Percentiles rank a stretch among this genome's conserved stretches.
Evolutionary conservation across 73 alveolate species (phyloP).

Genomic region (Paramecium pentaurelia): DNA sequence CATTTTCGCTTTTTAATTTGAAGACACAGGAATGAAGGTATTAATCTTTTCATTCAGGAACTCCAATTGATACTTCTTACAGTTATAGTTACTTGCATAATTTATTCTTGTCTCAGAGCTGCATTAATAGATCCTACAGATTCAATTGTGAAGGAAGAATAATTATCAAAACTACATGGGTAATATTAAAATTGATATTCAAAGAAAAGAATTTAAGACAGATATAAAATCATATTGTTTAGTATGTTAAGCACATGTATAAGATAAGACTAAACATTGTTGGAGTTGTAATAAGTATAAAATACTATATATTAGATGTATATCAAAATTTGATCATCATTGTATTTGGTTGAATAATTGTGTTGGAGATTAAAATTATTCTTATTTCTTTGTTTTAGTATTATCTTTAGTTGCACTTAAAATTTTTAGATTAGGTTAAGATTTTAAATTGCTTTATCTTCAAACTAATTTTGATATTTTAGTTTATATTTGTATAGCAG

Average conservation of each 20-base stretch:
- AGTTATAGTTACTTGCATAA: background rate
- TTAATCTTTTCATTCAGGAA: background rate
- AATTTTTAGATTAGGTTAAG: background rate
- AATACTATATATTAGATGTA: background rate
- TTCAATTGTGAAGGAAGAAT: background rate
- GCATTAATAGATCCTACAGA: background rate
- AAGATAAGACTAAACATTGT: slow-evolving; percentile 38
- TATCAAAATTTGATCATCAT: slow-evolving; percentile 61
- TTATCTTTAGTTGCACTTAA: background rate
- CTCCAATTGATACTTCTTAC: background rate
- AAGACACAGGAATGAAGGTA: background rate
- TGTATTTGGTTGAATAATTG: slow-evolving; percentile 66
- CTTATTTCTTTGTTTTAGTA: slow-evolving; percentile 10
- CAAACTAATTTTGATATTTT: background rate
- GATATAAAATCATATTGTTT: slow-evolving; percentile 12
- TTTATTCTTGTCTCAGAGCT: slow-evolving; percentile 4
- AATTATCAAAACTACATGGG: background rate
- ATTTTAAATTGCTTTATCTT: background rate
- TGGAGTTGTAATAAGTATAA: slow-evolving; percentile 28
- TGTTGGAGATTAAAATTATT: slow-evolving; percentile 51
- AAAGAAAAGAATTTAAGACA: slow-evolving; percentile 25
- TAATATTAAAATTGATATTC: background rate
- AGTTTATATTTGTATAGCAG: background rate
- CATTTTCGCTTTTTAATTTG: background rate
- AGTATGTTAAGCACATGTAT: slow-evolving; percentile 35